Conservation (phyloP, 1,284 basidiomycete species). For the Malassezia japonica region DNA sequence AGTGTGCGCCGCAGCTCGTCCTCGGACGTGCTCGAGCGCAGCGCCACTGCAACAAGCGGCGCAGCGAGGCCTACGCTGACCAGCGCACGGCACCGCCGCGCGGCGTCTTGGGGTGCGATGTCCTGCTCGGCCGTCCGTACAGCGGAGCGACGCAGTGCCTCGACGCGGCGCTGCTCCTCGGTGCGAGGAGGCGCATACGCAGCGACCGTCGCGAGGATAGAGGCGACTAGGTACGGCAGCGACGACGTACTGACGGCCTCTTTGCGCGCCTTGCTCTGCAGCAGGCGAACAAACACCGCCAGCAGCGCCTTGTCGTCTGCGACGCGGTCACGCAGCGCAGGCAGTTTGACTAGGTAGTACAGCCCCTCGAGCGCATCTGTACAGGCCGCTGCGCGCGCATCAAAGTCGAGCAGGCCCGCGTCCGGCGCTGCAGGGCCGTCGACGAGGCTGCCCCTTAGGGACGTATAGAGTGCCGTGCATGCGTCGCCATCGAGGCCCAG, state of each 20-base stretch:
- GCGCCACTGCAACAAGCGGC: conserved; percentile 21
- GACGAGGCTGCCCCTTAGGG: neutral
- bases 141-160: conserved; percentile 25
- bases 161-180: conserved; percentile 30
- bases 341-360: conserved; percentile 28
- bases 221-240: conserved; percentile 23
- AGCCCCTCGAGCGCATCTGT: conserved; percentile 28
- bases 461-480: neutral
- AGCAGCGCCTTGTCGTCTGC: conserved; percentile 19
- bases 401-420: neutral
- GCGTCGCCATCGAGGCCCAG: conserved; percentile 9
- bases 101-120: conserved; percentile 9
- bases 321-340: conserved; percentile 19
- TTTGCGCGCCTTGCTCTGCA: conserved; percentile 1
- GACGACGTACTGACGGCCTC: too few relatives aligned
- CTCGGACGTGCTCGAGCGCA: neutral
- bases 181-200: conserved; percentile 24
- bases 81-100: conserved; percentile 20
- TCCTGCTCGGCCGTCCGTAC: neutral
- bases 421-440: neutral
- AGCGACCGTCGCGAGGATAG: conserved; percentile 24
- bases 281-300: conserved; percentile 15
- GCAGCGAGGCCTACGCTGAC: conserved; percentile 26
- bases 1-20: conserved; percentile 4
- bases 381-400: conserved; percentile 13